Percentiles rank a stretch among this genome's conserved stretches.
Evolutionary conservation across 805 yeast species (phyloP).

Genomic region (Wickerhamiella azymoides): DNA sequence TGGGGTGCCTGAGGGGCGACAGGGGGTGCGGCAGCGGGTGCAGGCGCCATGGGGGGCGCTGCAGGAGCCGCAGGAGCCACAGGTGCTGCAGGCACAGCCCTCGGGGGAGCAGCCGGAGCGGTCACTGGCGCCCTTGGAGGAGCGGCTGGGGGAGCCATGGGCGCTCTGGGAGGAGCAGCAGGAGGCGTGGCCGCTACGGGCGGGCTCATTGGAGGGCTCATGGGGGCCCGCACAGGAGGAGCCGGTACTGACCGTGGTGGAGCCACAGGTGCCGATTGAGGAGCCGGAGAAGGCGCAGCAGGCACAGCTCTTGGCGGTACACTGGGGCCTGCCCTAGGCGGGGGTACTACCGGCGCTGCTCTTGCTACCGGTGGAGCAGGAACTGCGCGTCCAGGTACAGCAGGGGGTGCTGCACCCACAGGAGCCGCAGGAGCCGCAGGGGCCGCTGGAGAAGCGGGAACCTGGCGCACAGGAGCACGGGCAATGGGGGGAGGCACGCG

Average conservation of each 20-base stretch:
- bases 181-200: background rate
- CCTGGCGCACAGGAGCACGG: background rate
- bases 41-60: slow-evolving; percentile 15
- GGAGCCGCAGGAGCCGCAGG: background rate
- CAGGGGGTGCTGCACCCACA: background rate
- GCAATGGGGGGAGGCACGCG: slow-evolving; percentile 1
- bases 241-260: slow-evolving; percentile 3
- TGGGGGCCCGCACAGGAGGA: background rate
- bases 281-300: background rate
- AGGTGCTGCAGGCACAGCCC: slow-evolving; percentile 10
- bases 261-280: background rate
- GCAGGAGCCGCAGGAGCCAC: slow-evolving; percentile 5
- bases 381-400: background rate
- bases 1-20: slow-evolving; percentile 15
- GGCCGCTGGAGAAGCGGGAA: background rate
- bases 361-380: background rate
- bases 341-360: background rate
- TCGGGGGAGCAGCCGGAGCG: slow-evolving; percentile 7
- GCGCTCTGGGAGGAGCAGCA: background rate
- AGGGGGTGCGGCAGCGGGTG: slow-evolving; percentile 17
- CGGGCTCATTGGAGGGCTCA: background rate
- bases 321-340: background rate
- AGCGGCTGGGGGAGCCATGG: slow-evolving; percentile 1
- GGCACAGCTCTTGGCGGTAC: background rate
- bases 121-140: slow-evolving; percentile 6